Evolutionary conservation across 371 early-diverging fungal species (phyloP).

Genomic region (Chytridium lagenaria): DNA sequence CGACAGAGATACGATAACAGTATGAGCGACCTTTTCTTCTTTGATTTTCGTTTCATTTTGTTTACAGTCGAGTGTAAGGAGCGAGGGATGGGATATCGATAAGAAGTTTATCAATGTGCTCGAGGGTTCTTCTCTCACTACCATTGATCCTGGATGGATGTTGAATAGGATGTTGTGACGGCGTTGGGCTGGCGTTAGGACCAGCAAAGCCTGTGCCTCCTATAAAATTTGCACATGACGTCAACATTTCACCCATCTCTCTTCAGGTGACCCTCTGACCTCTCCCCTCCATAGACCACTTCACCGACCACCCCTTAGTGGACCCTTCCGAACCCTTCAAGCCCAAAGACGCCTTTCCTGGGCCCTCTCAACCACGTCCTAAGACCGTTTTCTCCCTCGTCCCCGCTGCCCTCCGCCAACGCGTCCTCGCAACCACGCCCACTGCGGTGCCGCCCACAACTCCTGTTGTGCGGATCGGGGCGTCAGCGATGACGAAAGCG

Average conservation of each 20-base stretch:
- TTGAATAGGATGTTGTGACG: too few species aligned
- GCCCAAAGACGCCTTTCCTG: constrained; percentile 26
- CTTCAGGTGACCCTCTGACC: not conserved
- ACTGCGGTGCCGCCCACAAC: not conserved
- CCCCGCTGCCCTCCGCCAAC: not conserved
- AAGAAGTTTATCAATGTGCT: not conserved
- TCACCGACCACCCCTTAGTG: constrained; percentile 36
- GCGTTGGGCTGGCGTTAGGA: too few species aligned
- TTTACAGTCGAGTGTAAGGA: not conserved
- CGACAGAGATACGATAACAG: constrained; percentile 33
- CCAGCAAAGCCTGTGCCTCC: too few species aligned
- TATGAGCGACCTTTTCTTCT: constrained; percentile 15
- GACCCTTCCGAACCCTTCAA: constrained; percentile 1
- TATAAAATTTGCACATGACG: too few species aligned
- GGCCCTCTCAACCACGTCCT: constrained; percentile 22
- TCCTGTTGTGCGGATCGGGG: constrained; percentile 16
- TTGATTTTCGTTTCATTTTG: not conserved
- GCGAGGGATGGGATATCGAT: not conserved
- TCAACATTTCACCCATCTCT: too few species aligned
- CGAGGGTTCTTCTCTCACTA: too few species aligned
- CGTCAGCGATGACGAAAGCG: constrained; percentile 19
- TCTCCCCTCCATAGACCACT: constrained; percentile 18
- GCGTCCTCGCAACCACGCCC: constrained; percentile 14
- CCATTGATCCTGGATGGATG: too few species aligned
- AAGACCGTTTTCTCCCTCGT: constrained; percentile 26